Conservation (phyloP, 2,329 filamentous ascomycete species). For the Nannizziopsis arthrosporioides region DNA sequence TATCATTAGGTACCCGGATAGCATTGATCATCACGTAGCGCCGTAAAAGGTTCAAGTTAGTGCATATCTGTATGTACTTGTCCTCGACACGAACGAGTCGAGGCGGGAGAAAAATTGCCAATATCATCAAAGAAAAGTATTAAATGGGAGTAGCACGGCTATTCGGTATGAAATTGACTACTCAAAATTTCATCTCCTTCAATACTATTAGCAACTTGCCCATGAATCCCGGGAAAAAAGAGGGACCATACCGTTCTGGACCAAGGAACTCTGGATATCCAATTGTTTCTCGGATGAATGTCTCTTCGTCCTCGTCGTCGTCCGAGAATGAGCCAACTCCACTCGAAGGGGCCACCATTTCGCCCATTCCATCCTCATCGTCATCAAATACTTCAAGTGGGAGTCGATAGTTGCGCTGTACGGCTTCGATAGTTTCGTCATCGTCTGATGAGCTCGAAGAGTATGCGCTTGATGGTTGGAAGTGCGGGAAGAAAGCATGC, state of each 20-base stretch:
- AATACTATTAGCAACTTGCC: constrained; percentile 32
- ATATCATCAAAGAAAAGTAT: not conserved
- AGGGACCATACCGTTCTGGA: constrained; percentile 11
- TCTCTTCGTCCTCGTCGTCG: constrained; percentile 44
- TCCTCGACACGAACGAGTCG: constrained; percentile 7
- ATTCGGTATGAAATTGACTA: constrained; percentile 36
- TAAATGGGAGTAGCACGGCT: constrained; percentile 24
- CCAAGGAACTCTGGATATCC: constrained; percentile 57
- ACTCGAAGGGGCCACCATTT: constrained; percentile 34
- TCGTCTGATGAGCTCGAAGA: constrained; percentile 35
- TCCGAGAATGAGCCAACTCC: constrained; percentile 37
- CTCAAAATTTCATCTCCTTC: constrained; percentile 34
- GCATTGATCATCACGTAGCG: no score
- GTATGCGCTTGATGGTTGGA: constrained; percentile 28
- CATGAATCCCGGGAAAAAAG: not conserved
- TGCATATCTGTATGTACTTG: constrained; percentile 1
- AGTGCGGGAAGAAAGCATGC: constrained; percentile 29
- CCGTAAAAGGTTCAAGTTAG: no score
- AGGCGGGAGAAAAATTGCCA: constrained; percentile 12
- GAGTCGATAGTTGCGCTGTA: constrained; percentile 36
- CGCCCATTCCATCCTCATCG: constrained; percentile 39
- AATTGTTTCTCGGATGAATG: constrained; percentile 50
- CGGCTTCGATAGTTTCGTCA: constrained; percentile 27
- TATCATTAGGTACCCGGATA: no score
- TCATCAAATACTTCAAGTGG: constrained; percentile 48